Conservation (phyloP, 164 flowering plant species). For the Nymphaea colorata region DNA sequence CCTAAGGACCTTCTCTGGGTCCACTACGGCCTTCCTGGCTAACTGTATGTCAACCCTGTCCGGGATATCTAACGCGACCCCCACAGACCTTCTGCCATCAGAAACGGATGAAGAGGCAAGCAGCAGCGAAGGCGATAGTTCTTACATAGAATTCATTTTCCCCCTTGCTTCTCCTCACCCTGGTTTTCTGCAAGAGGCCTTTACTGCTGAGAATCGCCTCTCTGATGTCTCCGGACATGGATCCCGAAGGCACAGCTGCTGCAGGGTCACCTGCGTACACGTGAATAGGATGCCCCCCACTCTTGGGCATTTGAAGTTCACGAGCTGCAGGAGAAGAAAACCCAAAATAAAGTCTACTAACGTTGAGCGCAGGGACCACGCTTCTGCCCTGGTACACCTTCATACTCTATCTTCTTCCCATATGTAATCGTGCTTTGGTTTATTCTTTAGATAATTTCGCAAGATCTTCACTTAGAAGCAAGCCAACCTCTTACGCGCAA, state of each 20-base stretch:
- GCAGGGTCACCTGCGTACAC: background rate
- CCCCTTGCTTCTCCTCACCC: background rate
- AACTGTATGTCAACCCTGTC: slow-evolving; percentile 1
- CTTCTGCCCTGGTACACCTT: background rate
- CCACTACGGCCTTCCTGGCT: slow-evolving; percentile 11
- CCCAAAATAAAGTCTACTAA: background rate
- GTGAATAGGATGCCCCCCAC: slow-evolving; percentile 35
- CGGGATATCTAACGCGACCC: background rate
- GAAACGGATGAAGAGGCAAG: background rate
- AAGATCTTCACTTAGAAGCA: no score
- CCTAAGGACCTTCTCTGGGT: background rate
- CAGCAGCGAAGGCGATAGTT: background rate
- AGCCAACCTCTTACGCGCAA: no score
- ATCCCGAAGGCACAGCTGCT: background rate
- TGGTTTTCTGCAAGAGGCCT: background rate
- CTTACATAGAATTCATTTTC: background rate
- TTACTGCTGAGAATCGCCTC: background rate
- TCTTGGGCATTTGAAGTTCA: slow-evolving; percentile 69
- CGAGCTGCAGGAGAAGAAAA: slow-evolving; percentile 56
- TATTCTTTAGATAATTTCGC: no score
- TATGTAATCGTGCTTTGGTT: no score
- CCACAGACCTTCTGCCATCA: background rate
- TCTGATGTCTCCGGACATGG: background rate
- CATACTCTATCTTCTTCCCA: background rate
- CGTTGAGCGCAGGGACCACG: background rate